Evolutionary conservation across 768 basidiomycete genomes (phyloP).

Genomic region (Galerina marginata): DNA sequence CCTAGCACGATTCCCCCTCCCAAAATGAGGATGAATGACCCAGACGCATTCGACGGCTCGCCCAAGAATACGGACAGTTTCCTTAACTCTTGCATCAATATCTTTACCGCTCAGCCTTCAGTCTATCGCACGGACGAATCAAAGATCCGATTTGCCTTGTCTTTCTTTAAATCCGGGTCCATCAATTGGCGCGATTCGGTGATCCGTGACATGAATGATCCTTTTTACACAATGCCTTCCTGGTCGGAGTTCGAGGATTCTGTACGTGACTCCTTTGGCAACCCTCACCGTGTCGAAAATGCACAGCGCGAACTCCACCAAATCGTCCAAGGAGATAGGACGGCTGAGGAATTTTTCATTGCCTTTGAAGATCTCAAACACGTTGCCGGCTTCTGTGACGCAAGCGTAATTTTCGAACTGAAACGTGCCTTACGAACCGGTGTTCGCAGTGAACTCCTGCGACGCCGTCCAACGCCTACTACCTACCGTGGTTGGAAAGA

Average conservation of each 20-base stretch:
- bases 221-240: too few species aligned
- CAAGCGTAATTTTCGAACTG: neutral
- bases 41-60: neutral
- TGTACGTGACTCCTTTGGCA: too few species aligned
- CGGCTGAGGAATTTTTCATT: neutral
- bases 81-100: neutral
- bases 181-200: neutral
- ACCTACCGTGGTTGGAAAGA: neutral
- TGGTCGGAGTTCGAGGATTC: too few species aligned
- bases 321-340: neutral
- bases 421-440: neutral
- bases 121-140: neutral
- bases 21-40: neutral
- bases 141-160: neutral
- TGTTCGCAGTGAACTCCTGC: neutral
- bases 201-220: too few species aligned
- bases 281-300: too few species aligned
- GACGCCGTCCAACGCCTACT: neutral
- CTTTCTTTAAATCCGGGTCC: neutral
- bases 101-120: neutral
- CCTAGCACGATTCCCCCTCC: too few species aligned
- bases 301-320: too few species aligned
- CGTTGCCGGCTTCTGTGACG: neutral
- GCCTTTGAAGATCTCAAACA: slow-evolving; percentile 3
- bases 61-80: neutral